Percentiles rank a stretch among this genome's conserved stretches.
Conservation (phyloP, 768 basidiomycete genomes). For the Candolleomyces efflorescens region DNA sequence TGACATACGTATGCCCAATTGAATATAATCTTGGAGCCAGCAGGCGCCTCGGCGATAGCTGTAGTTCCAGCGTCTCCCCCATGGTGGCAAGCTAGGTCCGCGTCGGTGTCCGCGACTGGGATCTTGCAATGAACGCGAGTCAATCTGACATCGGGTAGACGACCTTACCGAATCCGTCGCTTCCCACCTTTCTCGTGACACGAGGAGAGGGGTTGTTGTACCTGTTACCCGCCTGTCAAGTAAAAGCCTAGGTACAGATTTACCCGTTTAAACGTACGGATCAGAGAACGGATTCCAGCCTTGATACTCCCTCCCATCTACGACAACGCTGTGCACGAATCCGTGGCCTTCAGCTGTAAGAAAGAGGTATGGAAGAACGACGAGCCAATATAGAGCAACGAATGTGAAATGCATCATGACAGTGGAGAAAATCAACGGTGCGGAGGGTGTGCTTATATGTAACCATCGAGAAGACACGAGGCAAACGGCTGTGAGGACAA, state of each 20-base stretch:
- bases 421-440: neutral
- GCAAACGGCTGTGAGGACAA: conserved; percentile 1
- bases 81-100: conserved; percentile 41
- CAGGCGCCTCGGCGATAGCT: conserved; percentile 30
- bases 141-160: neutral
- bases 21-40: conserved; percentile 40
- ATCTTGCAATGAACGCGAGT: conserved; percentile 5
- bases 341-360: conserved; percentile 26
- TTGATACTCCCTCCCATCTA: conserved; percentile 25
- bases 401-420: conserved; percentile 6
- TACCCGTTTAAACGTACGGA: conserved; percentile 22
- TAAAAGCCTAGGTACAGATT: conserved; percentile 2
- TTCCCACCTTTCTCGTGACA: conserved; percentile 30
- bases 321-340: conserved; percentile 28
- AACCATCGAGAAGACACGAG: neutral
- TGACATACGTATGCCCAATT: conserved; percentile 40
- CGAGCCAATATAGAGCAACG: conserved; percentile 11
- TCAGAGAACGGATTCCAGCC: conserved; percentile 38
- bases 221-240: conserved; percentile 15
- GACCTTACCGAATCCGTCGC: conserved; percentile 29
- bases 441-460: neutral
- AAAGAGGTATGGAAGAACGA: conserved; percentile 16
- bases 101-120: conserved; percentile 23
- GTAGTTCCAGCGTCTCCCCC: conserved; percentile 35
- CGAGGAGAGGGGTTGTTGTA: conserved; percentile 23